These are phyloP conservation scores for Solanum sejunctum DNA, from an alignment of 257 asterid genomes.

Conservation along the genomic window DNA sequence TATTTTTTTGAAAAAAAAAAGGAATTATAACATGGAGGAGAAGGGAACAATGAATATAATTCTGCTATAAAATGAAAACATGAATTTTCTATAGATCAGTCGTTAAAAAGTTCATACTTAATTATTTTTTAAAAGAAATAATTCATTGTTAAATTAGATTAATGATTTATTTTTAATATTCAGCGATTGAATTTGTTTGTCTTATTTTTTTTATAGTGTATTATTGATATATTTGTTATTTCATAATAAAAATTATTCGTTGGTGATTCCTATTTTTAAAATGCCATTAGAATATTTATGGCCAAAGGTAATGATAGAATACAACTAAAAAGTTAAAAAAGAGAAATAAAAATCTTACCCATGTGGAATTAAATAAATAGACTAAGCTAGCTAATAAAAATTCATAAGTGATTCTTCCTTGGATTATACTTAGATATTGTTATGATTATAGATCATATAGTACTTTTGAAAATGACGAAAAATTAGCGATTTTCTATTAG, in stretches of 20 bases:
- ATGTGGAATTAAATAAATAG: not conserved
- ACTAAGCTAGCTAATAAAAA: not conserved
- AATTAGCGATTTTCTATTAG: not conserved
- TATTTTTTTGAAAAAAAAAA: too few relatives aligned
- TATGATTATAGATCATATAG: not conserved
- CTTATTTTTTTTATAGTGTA: not conserved
- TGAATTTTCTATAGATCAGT: not conserved
- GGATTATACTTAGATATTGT: not conserved
- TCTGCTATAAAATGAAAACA: not conserved
- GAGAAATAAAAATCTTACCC: not conserved
- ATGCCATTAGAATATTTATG: not conserved
- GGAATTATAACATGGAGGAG: not conserved
- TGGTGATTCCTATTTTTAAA: not conserved
- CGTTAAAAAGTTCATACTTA: too few relatives aligned
- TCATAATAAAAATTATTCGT: not conserved
- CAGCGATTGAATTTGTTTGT: not conserved
- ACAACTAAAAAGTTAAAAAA: not conserved
- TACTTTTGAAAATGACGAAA: not conserved
- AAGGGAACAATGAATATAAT: too few relatives aligned
- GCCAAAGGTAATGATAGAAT: not conserved
- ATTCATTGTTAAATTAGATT: not conserved
- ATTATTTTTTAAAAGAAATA: too few relatives aligned
- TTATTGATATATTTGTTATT: not conserved
- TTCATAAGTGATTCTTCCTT: not conserved
- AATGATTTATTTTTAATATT: not conserved